Evolutionary conservation across 768 basidiomycete genomes (phyloP).

Genomic region (Boletus rubropictus): DNA sequence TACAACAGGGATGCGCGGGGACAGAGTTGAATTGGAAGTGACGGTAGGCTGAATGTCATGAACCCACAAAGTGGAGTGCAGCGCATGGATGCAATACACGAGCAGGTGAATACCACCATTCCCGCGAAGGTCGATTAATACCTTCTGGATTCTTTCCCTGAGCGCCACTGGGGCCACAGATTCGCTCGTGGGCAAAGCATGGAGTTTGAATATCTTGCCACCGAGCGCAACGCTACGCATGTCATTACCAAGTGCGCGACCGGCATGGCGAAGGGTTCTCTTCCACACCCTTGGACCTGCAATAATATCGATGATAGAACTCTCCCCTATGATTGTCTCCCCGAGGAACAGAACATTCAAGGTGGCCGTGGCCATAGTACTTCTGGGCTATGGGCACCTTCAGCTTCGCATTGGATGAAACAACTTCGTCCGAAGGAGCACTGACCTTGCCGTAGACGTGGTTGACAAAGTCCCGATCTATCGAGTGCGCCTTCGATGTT

Average conservation of each 20-base stretch:
- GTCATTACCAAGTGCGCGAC: not conserved
- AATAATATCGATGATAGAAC: slow-evolving; percentile 19
- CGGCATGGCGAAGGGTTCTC: not conserved
- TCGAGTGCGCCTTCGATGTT: slow-evolving; percentile 10
- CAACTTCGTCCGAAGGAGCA: not conserved
- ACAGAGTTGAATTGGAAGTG: not conserved
- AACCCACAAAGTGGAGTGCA: slow-evolving; percentile 10
- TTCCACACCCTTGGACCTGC: slow-evolving; percentile 5
- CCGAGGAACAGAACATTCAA: slow-evolving; percentile 20
- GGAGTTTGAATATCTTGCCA: slow-evolving; percentile 13
- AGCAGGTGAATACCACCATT: slow-evolving; percentile 16
- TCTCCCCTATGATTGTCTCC: slow-evolving; percentile 16
- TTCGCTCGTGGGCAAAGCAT: slow-evolving; percentile 3
- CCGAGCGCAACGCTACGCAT: slow-evolving; percentile 10
- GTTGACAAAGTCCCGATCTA: not conserved
- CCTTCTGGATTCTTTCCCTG: slow-evolving; percentile 4
- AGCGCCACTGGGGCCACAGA: not conserved
- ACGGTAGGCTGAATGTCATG: slow-evolving; percentile 10
- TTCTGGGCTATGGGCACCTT: slow-evolving; percentile 8
- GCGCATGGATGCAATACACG: slow-evolving; percentile 19
- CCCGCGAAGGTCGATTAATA: slow-evolving; percentile 9
- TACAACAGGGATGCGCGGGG: slow-evolving; percentile 9
- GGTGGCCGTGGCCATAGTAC: not conserved
- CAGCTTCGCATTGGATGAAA: not conserved
- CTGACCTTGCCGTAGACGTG: slow-evolving; percentile 15